Evolutionary conservation across 441 rosid species (phyloP), one percentile per base, ranked within the genome.

Genomic region (Omphalea diandra): DNA sequence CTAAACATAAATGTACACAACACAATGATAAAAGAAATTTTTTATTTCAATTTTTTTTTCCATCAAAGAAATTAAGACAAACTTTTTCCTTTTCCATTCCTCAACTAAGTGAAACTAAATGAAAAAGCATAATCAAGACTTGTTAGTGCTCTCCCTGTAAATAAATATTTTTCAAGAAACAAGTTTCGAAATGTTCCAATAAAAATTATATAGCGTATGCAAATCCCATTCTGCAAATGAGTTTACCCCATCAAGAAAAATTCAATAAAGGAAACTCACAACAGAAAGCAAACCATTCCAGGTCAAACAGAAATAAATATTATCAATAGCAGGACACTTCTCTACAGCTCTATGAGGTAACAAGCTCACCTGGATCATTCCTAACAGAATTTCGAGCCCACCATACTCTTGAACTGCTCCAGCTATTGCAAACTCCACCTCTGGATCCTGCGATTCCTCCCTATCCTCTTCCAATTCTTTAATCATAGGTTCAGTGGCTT

Each of bases 401-500:
- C 87, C 98, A 83, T 71, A 94, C 67, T 94, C 98, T 62, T 84
- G 91, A 72, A 97, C 99, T 54, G 99, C 98, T 78, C 99, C 96
- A 24, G 96, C 98, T 80, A 94, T 94, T 74, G 98, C 98, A 88
- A 94, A 94, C 83, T 97, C 99, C 63, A 94, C 81, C 85, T 94
- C 99, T 31, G 99, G 99, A 85, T 97, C 99, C 83, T 88, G 99
- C 32, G 97, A 92, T 73, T 97, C 99, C 78, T 94, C 99, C 83
- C 97, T 94, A 77, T 94, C 99, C 84, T 97, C 99, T 84, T 97
- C 99, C 83, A 97, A 76, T 73, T 97, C 98, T 85, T 97, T 93
- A 73, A 97, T 94, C 99, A 97, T 97, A 74, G 99, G 99, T 70
- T 97, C 99, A 49, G 99, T 94, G 68, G 99, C 99, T 87, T 97